A percentile compares a stretch with the other conserved stretches of the same genome.
These are phyloP conservation scores for Cryptococcus sp. DNA, from an alignment of 1,284 basidiomycete species.

Conservation along the genomic window DNA sequence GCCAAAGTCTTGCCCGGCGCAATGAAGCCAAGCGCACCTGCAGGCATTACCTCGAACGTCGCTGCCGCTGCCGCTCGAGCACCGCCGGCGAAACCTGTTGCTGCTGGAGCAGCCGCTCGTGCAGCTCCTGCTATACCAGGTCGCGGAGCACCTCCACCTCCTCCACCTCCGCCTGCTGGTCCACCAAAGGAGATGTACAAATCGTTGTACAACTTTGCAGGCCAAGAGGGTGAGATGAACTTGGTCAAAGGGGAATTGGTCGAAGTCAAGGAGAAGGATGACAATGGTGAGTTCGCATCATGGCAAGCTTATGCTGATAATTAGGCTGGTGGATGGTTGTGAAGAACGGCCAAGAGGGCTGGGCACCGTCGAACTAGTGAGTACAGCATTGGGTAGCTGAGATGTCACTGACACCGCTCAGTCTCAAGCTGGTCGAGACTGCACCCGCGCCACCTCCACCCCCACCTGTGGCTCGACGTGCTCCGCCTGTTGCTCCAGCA, in stretches of 20 bases:
- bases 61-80: conserved; percentile 32
- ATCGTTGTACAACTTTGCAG: conserved; percentile 84
- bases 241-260: conserved; percentile 88
- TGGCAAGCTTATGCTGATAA: conserved; percentile 21
- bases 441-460: conserved; percentile 70
- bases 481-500: conserved; percentile 53
- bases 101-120: conserved; percentile 36
- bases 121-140: conserved; percentile 51
- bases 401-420: not conserved
- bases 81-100: conserved; percentile 20
- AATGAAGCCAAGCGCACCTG: conserved; percentile 50
- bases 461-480: conserved; percentile 58
- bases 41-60: conserved; percentile 33
- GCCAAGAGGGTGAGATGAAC: conserved; percentile 88
- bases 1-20: conserved; percentile 50
- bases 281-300: conserved; percentile 63
- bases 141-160: conserved; percentile 58
- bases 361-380: conserved; percentile 90
- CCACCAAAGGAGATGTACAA: conserved; percentile 76
- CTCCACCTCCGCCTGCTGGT: conserved; percentile 60
- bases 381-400: not conserved
- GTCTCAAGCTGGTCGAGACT: conserved; percentile 15
- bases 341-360: conserved; percentile 81
- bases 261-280: conserved; percentile 89
- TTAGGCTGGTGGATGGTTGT: conserved; percentile 92